Conservation (phyloP, 257 asterid genomes). For the Solanum dulcamara region DNA sequence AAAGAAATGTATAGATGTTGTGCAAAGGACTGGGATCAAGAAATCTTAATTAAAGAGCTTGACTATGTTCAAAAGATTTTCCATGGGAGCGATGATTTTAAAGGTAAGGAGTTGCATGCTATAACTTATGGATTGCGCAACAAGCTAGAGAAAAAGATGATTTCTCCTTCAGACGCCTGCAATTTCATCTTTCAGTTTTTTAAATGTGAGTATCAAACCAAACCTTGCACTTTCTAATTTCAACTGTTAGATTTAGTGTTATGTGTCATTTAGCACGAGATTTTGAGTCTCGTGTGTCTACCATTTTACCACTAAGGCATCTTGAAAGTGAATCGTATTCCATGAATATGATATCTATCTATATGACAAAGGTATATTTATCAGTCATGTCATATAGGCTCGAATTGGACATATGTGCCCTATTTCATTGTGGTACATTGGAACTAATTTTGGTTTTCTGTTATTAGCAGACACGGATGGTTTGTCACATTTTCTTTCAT, state of each 20-base stretch:
- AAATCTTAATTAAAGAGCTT: slow-evolving; percentile 63
- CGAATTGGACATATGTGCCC: background rate
- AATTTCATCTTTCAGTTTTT: slow-evolving; percentile 52
- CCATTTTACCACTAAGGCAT: background rate
- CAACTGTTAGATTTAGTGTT: background rate
- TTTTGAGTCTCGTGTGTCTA: background rate
- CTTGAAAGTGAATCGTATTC: background rate
- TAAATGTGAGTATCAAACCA: slow-evolving; percentile 24
- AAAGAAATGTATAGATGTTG: slow-evolving; percentile 69
- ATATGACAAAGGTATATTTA: background rate
- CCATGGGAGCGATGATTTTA: slow-evolving; percentile 63
- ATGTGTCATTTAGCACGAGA: background rate
- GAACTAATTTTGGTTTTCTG: background rate
- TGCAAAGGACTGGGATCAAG: slow-evolving; percentile 70
- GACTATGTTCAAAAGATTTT: slow-evolving; percentile 69
- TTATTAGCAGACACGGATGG: slow-evolving; percentile 36
- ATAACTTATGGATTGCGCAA: slow-evolving; percentile 60
- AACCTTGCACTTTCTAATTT: background rate
- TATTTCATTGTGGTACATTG: background rate
- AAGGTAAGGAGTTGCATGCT: slow-evolving; percentile 61
- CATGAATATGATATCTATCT: background rate
- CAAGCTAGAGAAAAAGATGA: slow-evolving; percentile 48
- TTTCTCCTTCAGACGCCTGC: slow-evolving; percentile 77
- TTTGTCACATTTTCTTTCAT: slow-evolving; percentile 30
- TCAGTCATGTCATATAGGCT: background rate